Evolutionary conservation across 495 filamentous ascomycete species (phyloP), one percentile per base, ranked within the genome.

Genomic region (Penicillium chermesinum): DNA sequence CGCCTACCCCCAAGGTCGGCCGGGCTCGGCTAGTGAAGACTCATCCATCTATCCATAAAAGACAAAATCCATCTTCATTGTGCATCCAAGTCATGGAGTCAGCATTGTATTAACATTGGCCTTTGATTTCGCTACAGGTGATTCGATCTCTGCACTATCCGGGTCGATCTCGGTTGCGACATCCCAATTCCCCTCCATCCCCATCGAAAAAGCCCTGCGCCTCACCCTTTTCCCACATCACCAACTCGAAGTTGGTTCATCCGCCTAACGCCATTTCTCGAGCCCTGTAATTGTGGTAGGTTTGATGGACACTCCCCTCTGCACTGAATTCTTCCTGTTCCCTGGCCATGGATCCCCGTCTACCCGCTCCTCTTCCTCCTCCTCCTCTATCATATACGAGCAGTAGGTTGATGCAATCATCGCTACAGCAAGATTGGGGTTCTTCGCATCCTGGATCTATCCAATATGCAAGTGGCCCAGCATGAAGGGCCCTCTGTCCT

Each of bases 131-230:
- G 49, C 38, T 19, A 38, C 50, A 68, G 64, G 38, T 59, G 53
- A 50, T 50, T 56, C 50, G 47, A 59, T 30, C 52, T 55, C 51
- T 57, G 58, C 55, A 61, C 65, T 59, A 58, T 58, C 56, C 49
- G 53, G 54, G 58, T 64, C 62, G 62, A 63, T 71, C 50, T 64
- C 66, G 67, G 60, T 53, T 69, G 70, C 70, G 66, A 71, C 70
- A 64, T 50, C 58, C 44, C 35, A 54, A 61, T 59, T 59, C 56
- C 58, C 60, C 60, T 63, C 60, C 57, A 57, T 50, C 61, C 53
- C 63, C 64, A 65, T 62, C 66, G 56, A 63, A 65, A n/a, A 58
- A 58, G 61, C 60, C 64, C 50, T 68, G 53, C 56, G 44, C 62
- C 64, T 30, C 63, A 51, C 40, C 44, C 36, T 38, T 61, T 56